phyloP scores from a whole-genome alignment of 1,284 basidiomycete genomes.

The Cutaneotrichosporon cutaneum region DNA sequence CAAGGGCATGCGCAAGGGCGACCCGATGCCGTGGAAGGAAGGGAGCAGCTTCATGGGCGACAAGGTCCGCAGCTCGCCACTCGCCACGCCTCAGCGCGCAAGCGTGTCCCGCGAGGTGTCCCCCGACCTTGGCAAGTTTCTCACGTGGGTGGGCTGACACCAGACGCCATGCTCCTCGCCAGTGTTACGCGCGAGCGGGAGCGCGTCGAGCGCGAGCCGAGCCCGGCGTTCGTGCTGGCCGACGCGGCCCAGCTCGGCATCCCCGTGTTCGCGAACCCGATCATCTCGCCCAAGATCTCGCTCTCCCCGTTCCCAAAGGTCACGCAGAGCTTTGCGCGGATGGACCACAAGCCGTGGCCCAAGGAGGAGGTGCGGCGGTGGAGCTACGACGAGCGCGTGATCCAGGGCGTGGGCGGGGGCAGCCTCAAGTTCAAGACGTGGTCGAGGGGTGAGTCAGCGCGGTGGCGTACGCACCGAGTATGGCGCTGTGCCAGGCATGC shows the following conservation, averaged over 20 bases:
- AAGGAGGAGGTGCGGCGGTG: conserved; percentile 42
- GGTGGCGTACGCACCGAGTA: background rate
- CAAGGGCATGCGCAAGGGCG: conserved; percentile 46
- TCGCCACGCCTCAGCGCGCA: conserved; percentile 20
- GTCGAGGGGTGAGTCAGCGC: conserved; percentile 34
- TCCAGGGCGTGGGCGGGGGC: conserved; percentile 42
- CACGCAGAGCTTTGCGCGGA: conserved; percentile 41
- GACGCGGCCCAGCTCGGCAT: conserved; percentile 40
- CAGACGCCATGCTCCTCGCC: conserved; percentile 17
- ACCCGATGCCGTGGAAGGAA: conserved; percentile 32
- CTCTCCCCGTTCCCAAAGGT: conserved; percentile 44
- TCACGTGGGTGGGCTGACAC: background rate
- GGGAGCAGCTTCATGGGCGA: conserved; percentile 22
- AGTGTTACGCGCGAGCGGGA: background rate
- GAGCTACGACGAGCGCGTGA: conserved; percentile 30
- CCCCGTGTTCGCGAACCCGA: conserved; percentile 47
- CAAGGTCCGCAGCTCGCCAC: conserved; percentile 9
- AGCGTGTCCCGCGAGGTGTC: conserved; percentile 31
- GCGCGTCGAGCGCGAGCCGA: conserved; percentile 10
- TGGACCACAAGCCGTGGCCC: conserved; percentile 41
- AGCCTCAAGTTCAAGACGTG: conserved; percentile 45
- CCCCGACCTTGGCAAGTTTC: conserved; percentile 32
- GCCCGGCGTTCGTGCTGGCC: conserved; percentile 39
- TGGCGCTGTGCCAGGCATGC: too few species aligned
- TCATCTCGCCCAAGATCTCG: conserved; percentile 36